Conservation (phyloP, 805 yeast genomes). For the Candida odintsovae region DNA sequence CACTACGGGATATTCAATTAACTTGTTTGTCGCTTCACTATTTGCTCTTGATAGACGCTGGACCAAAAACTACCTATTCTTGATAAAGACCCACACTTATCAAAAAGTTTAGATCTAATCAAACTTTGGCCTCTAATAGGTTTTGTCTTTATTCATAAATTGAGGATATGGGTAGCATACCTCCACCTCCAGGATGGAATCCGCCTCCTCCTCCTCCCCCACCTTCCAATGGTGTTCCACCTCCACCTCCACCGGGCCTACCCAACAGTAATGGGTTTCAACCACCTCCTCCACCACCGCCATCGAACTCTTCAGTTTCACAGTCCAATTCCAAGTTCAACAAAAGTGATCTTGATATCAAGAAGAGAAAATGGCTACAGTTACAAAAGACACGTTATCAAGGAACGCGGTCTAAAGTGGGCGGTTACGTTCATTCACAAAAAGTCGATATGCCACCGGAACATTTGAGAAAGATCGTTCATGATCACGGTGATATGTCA, state of each 20-base stretch:
- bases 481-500: slow-evolving; percentile 80
- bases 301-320: slow-evolving; percentile 19
- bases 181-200: slow-evolving; percentile 22
- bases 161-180: slow-evolving; percentile 11
- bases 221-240: slow-evolving; percentile 14
- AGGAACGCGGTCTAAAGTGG: slow-evolving; percentile 24
- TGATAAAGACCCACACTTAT: background rate
- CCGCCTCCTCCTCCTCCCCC: slow-evolving; percentile 26
- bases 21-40: background rate
- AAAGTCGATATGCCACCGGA: slow-evolving; percentile 91
- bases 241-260: slow-evolving; percentile 26
- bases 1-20: background rate
- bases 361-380: slow-evolving; percentile 55
- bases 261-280: background rate
- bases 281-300: slow-evolving; percentile 32
- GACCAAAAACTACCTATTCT: background rate
- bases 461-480: slow-evolving; percentile 78
- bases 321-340: slow-evolving; percentile 13
- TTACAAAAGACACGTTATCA: slow-evolving; percentile 55
- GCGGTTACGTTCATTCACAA: slow-evolving; percentile 49
- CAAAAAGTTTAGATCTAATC: background rate
- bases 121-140: background rate
- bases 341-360: slow-evolving; percentile 31
- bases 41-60: background rate
- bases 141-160: background rate